A percentile compares a stretch with the other conserved stretches of the same genome.
These are phyloP conservation scores for Schizonepeta tenuifolia DNA, from an alignment of 257 asterid species.

Conservation along the genomic window DNA sequence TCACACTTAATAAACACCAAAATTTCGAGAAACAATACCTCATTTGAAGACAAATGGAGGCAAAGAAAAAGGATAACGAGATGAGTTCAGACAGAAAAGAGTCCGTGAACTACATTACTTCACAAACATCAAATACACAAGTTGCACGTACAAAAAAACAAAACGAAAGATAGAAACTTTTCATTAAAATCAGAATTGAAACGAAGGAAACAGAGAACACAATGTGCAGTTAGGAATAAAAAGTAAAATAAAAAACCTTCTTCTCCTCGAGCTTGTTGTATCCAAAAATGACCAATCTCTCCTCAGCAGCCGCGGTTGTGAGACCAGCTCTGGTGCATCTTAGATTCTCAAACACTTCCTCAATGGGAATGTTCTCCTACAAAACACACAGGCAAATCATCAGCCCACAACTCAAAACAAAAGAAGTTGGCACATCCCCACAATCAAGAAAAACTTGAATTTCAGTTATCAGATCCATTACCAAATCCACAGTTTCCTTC, in stretches of 20 bases:
- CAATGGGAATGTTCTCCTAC: conserved; percentile 96
- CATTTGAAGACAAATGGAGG: conserved; percentile 16
- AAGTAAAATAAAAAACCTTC: conserved; percentile 77
- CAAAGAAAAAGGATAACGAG: conserved; percentile 19
- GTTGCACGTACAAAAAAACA: conserved; percentile 7
- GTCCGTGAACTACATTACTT: conserved; percentile 25
- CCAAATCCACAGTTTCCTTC: conserved; percentile 99
- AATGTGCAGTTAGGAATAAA: background rate
- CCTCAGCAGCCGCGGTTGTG: conserved; percentile 73
- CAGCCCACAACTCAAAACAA: conserved; percentile 29
- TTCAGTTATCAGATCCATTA: conserved; percentile 73
- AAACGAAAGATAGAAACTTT: background rate
- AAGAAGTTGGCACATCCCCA: conserved; percentile 24
- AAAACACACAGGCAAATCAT: conserved; percentile 24
- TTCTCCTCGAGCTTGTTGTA: conserved; percentile 98
- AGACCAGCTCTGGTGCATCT: conserved; percentile 96
- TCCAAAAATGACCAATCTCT: conserved; percentile 91
- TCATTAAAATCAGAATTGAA: conserved; percentile 21
- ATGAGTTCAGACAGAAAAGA: conserved; percentile 3
- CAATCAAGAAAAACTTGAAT: conserved; percentile 29
- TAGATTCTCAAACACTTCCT: conserved; percentile 93
- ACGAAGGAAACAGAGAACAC: conserved; percentile 9
- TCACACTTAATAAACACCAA: conserved; percentile 20
- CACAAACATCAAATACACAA: conserved; percentile 30
- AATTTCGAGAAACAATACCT: conserved; percentile 1